Evolutionary conservation across 1,139 yeast species (phyloP).

Genomic region (Suhomyces chickasaworum): DNA sequence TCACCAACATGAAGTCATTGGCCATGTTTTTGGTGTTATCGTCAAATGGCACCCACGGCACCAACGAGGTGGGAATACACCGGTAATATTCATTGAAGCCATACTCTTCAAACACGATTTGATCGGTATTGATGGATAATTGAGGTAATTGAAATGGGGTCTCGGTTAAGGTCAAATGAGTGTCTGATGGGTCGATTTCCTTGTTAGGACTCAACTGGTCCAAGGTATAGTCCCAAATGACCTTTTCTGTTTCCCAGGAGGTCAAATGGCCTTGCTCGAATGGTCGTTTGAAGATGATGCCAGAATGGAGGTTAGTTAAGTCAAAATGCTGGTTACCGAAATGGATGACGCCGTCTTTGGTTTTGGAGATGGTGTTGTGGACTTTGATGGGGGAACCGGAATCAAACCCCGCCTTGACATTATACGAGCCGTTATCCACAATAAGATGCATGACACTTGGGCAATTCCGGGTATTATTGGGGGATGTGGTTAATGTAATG

Average conservation of each 20-base stretch:
- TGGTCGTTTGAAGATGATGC: constrained; percentile 77
- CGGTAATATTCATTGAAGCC: constrained; percentile 71
- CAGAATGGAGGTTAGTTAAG: constrained; percentile 71
- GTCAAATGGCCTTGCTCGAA: constrained; percentile 84
- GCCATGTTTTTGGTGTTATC: constrained; percentile 22
- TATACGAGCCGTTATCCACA: constrained; percentile 87
- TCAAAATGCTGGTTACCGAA: constrained; percentile 69
- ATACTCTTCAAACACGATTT: constrained; percentile 91
- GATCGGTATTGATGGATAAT: constrained; percentile 83
- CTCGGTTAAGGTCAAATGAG: constrained; percentile 67
- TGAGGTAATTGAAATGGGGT: constrained; percentile 83
- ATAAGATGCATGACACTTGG: constrained; percentile 30
- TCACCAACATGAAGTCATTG: constrained; percentile 69
- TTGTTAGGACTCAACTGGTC: constrained; percentile 37
- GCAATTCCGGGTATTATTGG: neutral
- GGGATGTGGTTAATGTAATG: neutral
- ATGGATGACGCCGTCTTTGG: constrained; percentile 73
- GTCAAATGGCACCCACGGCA: constrained; percentile 61
- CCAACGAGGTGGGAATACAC: constrained; percentile 62
- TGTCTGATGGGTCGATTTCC: constrained; percentile 45
- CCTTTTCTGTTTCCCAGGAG: constrained; percentile 90
- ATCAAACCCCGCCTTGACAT: constrained; percentile 72
- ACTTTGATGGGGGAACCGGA: constrained; percentile 41
- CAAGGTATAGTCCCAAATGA: constrained; percentile 84
- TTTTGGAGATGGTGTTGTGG: constrained; percentile 71